Evolutionary conservation across 2,329 filamentous ascomycete genomes (phyloP).

Genomic region (Sporothrix luriei): DNA sequence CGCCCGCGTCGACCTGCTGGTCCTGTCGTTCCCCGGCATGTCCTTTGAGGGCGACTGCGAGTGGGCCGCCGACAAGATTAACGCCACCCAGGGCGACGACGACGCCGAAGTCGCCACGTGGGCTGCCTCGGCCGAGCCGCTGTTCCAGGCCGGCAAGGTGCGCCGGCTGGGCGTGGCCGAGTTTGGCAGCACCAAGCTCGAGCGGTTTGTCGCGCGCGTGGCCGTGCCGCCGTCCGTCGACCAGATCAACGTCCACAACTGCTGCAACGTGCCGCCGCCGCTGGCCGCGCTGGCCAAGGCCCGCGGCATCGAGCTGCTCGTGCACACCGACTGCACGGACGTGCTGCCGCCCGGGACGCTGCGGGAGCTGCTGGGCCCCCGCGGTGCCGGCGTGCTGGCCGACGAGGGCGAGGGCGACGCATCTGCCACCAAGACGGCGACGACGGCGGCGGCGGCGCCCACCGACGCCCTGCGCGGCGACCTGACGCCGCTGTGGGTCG

Average conservation of each 20-base stretch:
- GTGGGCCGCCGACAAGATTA: constrained; percentile 68
- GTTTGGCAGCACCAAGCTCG: constrained; percentile 81
- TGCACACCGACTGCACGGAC: constrained; percentile 92
- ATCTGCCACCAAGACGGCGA: constrained; percentile 38
- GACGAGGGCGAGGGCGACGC: constrained; percentile 38
- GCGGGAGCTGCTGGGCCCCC: constrained; percentile 74
- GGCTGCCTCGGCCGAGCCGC: constrained; percentile 66
- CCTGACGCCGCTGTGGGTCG: constrained; percentile 87
- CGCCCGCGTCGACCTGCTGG: constrained; percentile 77
- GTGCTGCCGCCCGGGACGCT: constrained; percentile 84
- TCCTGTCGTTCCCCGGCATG: constrained; percentile 90
- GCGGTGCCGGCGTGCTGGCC: constrained; percentile 75
- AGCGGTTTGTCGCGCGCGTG: constrained; percentile 72
- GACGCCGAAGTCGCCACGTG: constrained; percentile 70
- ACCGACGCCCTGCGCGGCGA: constrained; percentile 69
- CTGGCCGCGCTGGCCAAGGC: constrained; percentile 82
- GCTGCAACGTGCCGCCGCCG: constrained; percentile 90
- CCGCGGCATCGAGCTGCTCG: constrained; percentile 81
- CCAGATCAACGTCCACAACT: constrained; percentile 95
- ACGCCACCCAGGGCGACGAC: constrained; percentile 64
- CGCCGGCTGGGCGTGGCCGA: constrained; percentile 82
- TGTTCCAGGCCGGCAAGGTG: constrained; percentile 72
- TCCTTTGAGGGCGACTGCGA: constrained; percentile 93
- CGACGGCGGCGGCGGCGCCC: no score
- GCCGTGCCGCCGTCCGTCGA: constrained; percentile 77